A percentile compares a stretch with the other conserved stretches of the same genome.
Evolutionary conservation across 2,329 filamentous ascomycete genomes (phyloP).

Genomic region (Penicillium hesseltinei): DNA sequence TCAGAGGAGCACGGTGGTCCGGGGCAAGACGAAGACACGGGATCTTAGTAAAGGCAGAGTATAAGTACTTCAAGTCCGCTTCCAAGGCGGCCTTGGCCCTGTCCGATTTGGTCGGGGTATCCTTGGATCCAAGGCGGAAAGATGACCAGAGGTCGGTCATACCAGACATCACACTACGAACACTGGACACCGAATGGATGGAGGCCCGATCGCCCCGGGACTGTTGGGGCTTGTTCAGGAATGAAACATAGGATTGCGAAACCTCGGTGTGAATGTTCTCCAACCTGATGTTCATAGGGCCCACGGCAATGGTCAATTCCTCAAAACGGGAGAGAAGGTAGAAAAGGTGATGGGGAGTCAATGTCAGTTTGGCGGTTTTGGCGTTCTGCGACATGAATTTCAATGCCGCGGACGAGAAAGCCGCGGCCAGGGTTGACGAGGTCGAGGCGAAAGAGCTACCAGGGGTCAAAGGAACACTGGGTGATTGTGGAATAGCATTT

Average conservation of each 20-base stretch:
- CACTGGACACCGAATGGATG: slow-evolving; percentile 92
- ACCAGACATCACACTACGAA: slow-evolving; percentile 94
- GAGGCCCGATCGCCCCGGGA: slow-evolving; percentile 85
- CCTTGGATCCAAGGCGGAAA: slow-evolving; percentile 76
- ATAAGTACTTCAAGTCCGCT: slow-evolving; percentile 89
- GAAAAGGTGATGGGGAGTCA: slow-evolving; percentile 95
- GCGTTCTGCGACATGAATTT: slow-evolving; percentile 80
- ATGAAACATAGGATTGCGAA: slow-evolving; percentile 89
- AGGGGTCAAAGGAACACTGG: slow-evolving; percentile 55
- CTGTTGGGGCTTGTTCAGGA: slow-evolving; percentile 78
- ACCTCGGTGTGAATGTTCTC: slow-evolving; percentile 91
- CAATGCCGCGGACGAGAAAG: slow-evolving; percentile 80
- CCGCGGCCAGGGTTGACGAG: slow-evolving; percentile 71
- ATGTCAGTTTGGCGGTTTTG: slow-evolving; percentile 85
- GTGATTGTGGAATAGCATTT: slow-evolving; percentile 59
- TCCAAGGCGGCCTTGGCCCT: slow-evolving; percentile 83
- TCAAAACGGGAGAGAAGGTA: slow-evolving; percentile 95
- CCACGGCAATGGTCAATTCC: slow-evolving; percentile 83
- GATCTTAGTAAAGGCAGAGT: slow-evolving; percentile 98
- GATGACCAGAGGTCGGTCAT: slow-evolving; percentile 93
- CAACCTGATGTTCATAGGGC: slow-evolving; percentile 91
- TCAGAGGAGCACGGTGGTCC: slow-evolving; percentile 88
- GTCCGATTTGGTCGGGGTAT: slow-evolving; percentile 77
- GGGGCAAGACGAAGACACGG: slow-evolving; percentile 84
- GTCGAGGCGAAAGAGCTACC: slow-evolving; percentile 63